Base-by-base conservation (phyloP, 495 filamentous ascomycete species). In the Aspergillus indologenus region DNA sequence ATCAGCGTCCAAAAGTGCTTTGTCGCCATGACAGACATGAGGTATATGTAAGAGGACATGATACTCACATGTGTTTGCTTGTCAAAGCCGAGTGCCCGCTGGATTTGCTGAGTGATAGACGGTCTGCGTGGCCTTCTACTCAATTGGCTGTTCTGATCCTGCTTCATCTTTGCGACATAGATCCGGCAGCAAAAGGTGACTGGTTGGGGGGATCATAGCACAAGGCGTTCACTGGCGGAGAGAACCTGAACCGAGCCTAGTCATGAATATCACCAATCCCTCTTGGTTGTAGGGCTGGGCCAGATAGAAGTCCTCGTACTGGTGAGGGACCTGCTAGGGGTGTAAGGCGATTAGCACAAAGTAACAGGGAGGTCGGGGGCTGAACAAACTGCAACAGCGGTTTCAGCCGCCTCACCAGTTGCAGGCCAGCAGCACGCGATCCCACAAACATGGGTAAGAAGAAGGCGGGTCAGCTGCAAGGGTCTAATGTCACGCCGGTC, bases 81-180 rank as follows among this genome's bases (percentile, higher is more conserved):
- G 53, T 73, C 72, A 8, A 64, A 51, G 49, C 65, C 62, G 12
- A 77, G 61, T 15, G 70, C 64, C 15, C 74, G 74, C 42, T 74
- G 71, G 21, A 77, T 61, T 18, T 73, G 71, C 48, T 69, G 64
- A 7, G 74, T 66, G 58, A 77, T 61, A 12, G 72, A 77, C 15
- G 67, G 68, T 68, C 71, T 65, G 19, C 70, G 68, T 57, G 58
- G 55, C 31, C 66, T 67, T 61, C 59, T 62, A 53, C 55, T 59
- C 26, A 59, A 64, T 60, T 57, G 62, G 48, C 53, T 55, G 18
- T 21, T 40, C 34, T 40, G 34, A 15, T 15, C 34, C 12, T 40
- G 44, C 14, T 58, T 45, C 66, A 68, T 64, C 31, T 42, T 54
- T 50, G 23, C 3, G 22, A 42, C 34, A 21, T 20, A 23, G 6